Evolutionary conservation across 2,329 filamentous ascomycete genomes (phyloP).

Genomic region (Phialophora expanda): DNA sequence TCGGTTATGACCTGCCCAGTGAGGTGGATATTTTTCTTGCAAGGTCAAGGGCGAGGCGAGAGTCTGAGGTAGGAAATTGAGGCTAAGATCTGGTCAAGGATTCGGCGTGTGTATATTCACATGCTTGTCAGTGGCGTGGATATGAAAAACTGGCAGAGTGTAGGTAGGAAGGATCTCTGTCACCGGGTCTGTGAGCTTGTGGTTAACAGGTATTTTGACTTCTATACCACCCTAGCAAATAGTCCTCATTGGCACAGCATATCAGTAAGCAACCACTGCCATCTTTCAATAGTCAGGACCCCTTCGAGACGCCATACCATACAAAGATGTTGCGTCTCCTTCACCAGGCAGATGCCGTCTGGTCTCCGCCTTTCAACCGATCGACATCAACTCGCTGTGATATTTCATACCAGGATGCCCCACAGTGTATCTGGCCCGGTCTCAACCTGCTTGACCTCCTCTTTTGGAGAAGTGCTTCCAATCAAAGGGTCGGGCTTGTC

Average conservation of each 20-base stretch:
- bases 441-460: not conserved
- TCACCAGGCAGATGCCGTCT: not conserved
- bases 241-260: not conserved
- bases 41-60: no score
- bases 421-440: not conserved
- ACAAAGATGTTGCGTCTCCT: not conserved
- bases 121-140: no score
- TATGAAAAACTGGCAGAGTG: not conserved
- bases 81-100: not conserved
- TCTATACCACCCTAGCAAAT: not conserved
- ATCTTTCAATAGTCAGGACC: not conserved
- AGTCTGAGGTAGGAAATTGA: not conserved
- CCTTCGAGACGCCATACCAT: not conserved
- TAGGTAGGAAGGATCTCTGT: not conserved
- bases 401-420: not conserved
- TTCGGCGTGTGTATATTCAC: not conserved
- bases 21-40: conserved; percentile 34
- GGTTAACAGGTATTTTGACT: not conserved
- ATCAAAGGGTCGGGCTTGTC: not conserved
- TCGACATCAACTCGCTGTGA: not conserved
- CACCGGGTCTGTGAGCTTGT: not conserved
- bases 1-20: conserved; percentile 40
- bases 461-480: no score
- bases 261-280: not conserved
- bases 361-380: not conserved